Percentiles rank a stretch among this genome's conserved stretches.
Evolutionary conservation across 1,284 basidiomycete genomes (phyloP).

Genomic region (Neolentinus lepideus): DNA sequence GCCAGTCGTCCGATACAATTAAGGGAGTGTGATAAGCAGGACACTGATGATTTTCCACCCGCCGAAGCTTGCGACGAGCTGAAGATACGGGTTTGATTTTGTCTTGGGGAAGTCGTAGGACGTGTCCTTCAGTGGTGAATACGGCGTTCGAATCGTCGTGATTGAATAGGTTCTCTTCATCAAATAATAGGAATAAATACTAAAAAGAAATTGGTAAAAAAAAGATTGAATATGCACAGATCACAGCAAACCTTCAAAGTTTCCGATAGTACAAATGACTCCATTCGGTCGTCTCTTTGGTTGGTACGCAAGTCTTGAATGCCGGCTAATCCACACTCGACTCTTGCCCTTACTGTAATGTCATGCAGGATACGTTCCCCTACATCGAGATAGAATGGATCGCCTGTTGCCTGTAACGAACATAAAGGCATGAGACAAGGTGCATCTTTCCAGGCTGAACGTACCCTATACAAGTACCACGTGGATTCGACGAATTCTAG

Average conservation of each 20-base stretch:
- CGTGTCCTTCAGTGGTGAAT: constrained; percentile 91
- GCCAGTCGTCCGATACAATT: constrained; percentile 22
- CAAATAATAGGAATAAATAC: constrained; percentile 91
- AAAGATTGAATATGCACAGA: not conserved
- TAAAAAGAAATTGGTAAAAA: constrained; percentile 20
- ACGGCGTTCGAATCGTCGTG: constrained; percentile 75
- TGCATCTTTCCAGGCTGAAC: constrained; percentile 16
- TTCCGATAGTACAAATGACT: constrained; percentile 87
- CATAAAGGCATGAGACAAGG: constrained; percentile 1
- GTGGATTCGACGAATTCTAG: constrained; percentile 88
- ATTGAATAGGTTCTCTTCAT: constrained; percentile 75
- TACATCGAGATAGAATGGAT: constrained; percentile 87
- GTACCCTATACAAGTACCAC: constrained; percentile 86
- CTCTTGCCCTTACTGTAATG: constrained; percentile 65
- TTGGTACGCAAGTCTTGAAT: constrained; percentile 79
- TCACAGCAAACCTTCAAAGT: constrained; percentile 66
- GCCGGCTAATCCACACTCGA: constrained; percentile 79
- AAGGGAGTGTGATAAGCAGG: constrained; percentile 54
- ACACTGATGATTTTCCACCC: constrained; percentile 65
- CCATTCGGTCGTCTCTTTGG: constrained; percentile 84
- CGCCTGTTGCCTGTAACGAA: constrained; percentile 71
- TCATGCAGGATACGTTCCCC: constrained; percentile 82
- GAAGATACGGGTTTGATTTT: constrained; percentile 49
- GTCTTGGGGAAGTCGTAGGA: constrained; percentile 58
- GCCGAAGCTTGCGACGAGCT: constrained; percentile 53